These are phyloP conservation scores for Hura crepitans DNA, from an alignment of 441 rosid genomes.

Conservation along the genomic window DNA sequence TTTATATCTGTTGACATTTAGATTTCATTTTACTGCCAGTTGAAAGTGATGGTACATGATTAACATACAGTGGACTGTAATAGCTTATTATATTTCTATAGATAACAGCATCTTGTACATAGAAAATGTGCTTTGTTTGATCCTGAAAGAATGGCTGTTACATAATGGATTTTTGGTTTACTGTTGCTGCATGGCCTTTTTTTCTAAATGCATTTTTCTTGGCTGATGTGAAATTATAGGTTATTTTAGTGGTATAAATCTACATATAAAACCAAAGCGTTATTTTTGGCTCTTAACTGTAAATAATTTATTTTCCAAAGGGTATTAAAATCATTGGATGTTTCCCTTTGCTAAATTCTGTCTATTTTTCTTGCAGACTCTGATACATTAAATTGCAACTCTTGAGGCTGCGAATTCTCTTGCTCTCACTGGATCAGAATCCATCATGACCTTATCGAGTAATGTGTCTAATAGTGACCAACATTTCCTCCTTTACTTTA, in stretches of 20 bases:
- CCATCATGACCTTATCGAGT: neutral
- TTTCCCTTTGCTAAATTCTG: neutral
- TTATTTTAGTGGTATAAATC: too few species aligned
- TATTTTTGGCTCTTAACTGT: too few species aligned
- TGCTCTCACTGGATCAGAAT: neutral
- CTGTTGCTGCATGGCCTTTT: too few species aligned
- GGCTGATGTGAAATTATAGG: too few species aligned
- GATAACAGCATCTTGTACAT: neutral
- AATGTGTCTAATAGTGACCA: constrained; percentile 22
- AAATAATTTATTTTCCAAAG: too few species aligned
- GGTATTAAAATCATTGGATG: neutral
- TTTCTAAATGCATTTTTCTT: neutral
- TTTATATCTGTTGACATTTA: too few species aligned
- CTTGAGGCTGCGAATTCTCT: constrained; percentile 4
- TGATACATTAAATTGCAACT: constrained; percentile 1
- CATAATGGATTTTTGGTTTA: neutral
- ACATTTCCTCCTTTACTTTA: constrained; percentile 39
- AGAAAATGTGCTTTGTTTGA: neutral
- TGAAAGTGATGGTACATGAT: neutral
- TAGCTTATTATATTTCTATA: neutral
- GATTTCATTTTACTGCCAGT: too few species aligned
- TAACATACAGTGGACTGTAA: neutral
- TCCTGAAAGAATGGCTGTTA: neutral
- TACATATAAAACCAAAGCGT: too few species aligned
- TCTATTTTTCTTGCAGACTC: constrained; percentile 15